Percentiles rank a stretch among this genome's conserved stretches.
phyloP scores from a whole-genome alignment of 257 asterid genomes.

The Ilex aquifolium region DNA sequence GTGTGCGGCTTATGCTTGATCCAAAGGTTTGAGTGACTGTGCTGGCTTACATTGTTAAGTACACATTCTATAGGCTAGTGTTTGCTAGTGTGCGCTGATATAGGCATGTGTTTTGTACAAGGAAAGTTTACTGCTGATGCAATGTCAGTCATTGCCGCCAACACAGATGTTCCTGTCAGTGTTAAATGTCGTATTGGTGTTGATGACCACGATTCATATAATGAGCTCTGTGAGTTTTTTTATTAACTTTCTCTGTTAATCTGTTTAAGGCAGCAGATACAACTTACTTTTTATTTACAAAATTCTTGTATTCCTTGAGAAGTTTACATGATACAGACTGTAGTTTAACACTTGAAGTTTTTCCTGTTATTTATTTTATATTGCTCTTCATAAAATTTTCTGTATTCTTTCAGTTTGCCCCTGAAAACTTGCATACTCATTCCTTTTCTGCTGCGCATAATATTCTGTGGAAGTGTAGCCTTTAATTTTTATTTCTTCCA shows the following conservation, averaged over 20 bases:
- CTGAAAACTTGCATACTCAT: no score
- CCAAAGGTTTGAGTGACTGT: slow-evolving; percentile 66
- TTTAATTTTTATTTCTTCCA: no score
- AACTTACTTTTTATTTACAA: not conserved
- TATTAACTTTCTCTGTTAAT: not conserved
- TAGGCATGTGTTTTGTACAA: slow-evolving; percentile 35
- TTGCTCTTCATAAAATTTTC: no score
- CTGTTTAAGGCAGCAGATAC: no score
- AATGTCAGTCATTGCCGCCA: slow-evolving; percentile 84
- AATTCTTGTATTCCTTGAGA: not conserved
- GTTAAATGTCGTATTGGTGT: slow-evolving; percentile 97
- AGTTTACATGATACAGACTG: not conserved
- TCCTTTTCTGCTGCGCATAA: no score
- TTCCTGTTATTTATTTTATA: no score
- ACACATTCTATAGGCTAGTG: slow-evolving; percentile 7
- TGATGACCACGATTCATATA: slow-evolving; percentile 80
- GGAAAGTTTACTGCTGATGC: slow-evolving; percentile 97
- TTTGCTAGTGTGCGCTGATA: slow-evolving; percentile 34
- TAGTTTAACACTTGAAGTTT: not conserved
- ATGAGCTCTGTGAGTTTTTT: slow-evolving; percentile 78
- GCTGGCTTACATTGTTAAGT: not conserved
- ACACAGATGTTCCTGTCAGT: slow-evolving; percentile 86
- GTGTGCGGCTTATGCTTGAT: slow-evolving; percentile 91
- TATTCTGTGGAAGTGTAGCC: no score
- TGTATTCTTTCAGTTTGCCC: no score